Base-by-base conservation (phyloP, 1,284 basidiomycete species). In the Cutaneotrichosporon sp. region DNA sequence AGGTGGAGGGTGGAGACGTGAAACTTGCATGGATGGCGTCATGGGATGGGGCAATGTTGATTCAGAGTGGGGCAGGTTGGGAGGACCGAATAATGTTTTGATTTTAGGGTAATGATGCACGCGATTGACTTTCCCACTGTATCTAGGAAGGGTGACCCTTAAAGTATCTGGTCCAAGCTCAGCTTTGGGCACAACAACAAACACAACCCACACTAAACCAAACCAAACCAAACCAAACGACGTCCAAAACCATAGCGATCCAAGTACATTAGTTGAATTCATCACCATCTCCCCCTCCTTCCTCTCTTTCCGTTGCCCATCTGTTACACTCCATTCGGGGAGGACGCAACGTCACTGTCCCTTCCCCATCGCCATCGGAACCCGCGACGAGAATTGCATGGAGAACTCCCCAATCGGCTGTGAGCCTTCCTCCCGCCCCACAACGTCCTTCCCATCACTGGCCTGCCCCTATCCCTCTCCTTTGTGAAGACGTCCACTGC, bases 401-500 rank as follows among this genome's bases (percentile, higher is more conserved):
- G 31, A 47, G 31, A 47, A 9, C 50, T 52, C 16, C 56, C 51
- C 30, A 22, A 51, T 51, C 14, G 49, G 22, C 49, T 26, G 22
- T 53, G 31, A 30, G 51, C 51, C 51, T 31, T 32, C 51, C 31
- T 18, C 30, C 30, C 30, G 18, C 51, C 31, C 30, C 18, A 10
- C 51, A 18, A 30, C 51, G 4, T 10, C n/a, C 51, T 16, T 31
- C 10, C 14, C 30, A 34, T 53, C 51, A 51, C 22, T 9, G n/a
- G 7, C 47, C 47, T 49, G n/a, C 13, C 18, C 32, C 14, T 30
- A 51, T 31, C 18, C 50, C 40, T 14, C 31, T 26, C 26, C 26
- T 26, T 22, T 52, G 14, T 16, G 6, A 7, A 22, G 32, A 55
- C 57, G 47, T 30, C 62, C n/a, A 47, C 62, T 49, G 56, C 65